A percentile compares a stretch with the other conserved stretches of the same genome.
phyloP scores from a whole-genome alignment of 495 filamentous ascomycete genomes.

The Parathielavia appendiculata region DNA sequence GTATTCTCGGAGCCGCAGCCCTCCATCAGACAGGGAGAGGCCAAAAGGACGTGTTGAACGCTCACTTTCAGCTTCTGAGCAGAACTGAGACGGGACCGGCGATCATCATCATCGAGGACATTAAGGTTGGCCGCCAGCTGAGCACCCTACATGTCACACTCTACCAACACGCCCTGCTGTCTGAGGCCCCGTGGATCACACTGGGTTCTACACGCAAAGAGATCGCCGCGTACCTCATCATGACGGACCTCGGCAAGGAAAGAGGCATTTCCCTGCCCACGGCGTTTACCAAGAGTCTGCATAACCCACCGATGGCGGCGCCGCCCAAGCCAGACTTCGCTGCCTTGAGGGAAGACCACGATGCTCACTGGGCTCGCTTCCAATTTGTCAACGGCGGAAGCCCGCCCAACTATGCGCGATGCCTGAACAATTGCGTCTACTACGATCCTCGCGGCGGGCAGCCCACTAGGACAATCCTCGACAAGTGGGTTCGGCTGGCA shows the following conservation, averaged over 20 bases:
- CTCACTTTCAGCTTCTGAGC: slow-evolving; percentile 71
- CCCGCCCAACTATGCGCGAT: slow-evolving; percentile 47
- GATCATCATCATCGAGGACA: slow-evolving; percentile 59
- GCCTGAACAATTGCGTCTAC: slow-evolving; percentile 46
- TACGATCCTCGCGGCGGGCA: slow-evolving; percentile 52
- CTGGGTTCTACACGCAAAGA: slow-evolving; percentile 22
- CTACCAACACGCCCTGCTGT: slow-evolving; percentile 33
- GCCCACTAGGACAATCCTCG: slow-evolving; percentile 40
- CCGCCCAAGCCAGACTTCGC: slow-evolving; percentile 36
- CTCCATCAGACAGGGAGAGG: slow-evolving; percentile 57
- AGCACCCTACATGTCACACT: slow-evolving; percentile 68
- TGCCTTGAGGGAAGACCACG: slow-evolving; percentile 34
- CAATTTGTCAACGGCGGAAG: slow-evolving; percentile 37
- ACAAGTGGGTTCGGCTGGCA: slow-evolving; percentile 62
- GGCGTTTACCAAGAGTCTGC: slow-evolving; percentile 38
- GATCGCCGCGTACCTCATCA: slow-evolving; percentile 60
- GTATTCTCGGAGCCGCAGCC: slow-evolving; percentile 54
- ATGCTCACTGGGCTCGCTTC: slow-evolving; percentile 41
- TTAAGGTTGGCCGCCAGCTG: slow-evolving; percentile 66
- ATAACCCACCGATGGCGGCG: slow-evolving; percentile 37
- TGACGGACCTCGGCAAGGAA: slow-evolving; percentile 56
- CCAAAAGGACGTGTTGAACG: slow-evolving; percentile 57
- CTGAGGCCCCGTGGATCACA: slow-evolving; percentile 30
- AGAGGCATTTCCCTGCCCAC: slow-evolving; percentile 53
- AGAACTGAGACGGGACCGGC: slow-evolving; percentile 62